Evolutionary conservation across 2,329 filamentous ascomycete species (phyloP), one percentile per base, ranked within the genome.

Genomic region (Fusarium sambucinum): DNA sequence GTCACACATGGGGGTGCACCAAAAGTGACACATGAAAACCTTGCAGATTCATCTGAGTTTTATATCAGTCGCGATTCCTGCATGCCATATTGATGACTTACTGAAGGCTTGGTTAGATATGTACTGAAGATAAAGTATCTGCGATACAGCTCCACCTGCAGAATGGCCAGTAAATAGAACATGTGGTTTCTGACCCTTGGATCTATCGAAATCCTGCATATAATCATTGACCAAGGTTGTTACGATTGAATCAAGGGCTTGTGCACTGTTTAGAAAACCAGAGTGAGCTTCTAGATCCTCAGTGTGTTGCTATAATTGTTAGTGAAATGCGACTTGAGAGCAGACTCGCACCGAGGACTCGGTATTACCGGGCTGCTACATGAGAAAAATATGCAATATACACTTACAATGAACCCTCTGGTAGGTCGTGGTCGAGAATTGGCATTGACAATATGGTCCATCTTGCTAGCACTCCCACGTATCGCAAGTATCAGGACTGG

Each of bases 141-240:
- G 62, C n/a, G 69, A 67, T 19, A 66, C 71, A 33, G 71, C 71
- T 52, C 71, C 71, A 12, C 71, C 71, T 12, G 71, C 71, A 25
- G 71, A 73, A 62, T 73, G 71, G 3, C 71, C 69, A 0, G 71
- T 72, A 14, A 73, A 69, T 4, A 73, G 37, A 16, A 73, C 30
- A 42, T 73, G 71, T 5, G 63, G 61, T 12, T 46, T 54, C 6
- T 33, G 29, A 8, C 12, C 41, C 6, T 48, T 42, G 1, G 2
- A 16, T 7, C 4, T 35, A 3, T 53, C 11, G 2, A 50, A 25
- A 9, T 10, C 35, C 2, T 50, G 37, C 1, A 63, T 14, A 12
- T 69, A 70, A 1, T 29, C 37, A 4, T 47, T 33, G 19, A 73
- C 47, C 7, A 59, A 53, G 5, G 40, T 25, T 3, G 50, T 41